Evolutionary conservation across 495 filamentous ascomycete genomes (phyloP), one percentile per base, ranked within the genome.

Genomic region (Penicillium parvum): DNA sequence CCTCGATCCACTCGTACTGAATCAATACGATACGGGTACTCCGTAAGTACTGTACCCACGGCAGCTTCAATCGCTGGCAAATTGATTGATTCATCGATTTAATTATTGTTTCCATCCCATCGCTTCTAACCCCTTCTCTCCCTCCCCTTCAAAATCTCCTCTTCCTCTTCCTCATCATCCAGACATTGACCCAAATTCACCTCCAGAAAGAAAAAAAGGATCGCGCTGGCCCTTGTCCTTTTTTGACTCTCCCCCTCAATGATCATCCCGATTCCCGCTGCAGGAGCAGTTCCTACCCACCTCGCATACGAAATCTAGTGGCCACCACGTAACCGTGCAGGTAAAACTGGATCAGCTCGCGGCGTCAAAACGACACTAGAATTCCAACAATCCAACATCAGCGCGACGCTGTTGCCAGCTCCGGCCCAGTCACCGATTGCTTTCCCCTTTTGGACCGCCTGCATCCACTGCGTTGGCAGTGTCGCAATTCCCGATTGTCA

Each of bases 241-340:
- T 21, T 36, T 11, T 19, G 7, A 21, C 37, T 28, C 15, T 18
- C 34, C 22, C 41, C 43, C 52, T 50, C 55, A 47, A 63, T 61
- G 55, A 61, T 60, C 55, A 53, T 51, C 52, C 26, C 30, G 33
- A 44, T 32, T 45, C 35, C 47, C 32, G 37, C 42, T 55, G 42
- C 50, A 40, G 37, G 25, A 39, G 23, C 41, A 47, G 43, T 48
- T 41, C 34, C 48, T 40, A 52, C 45, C 52, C 47, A 47, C 38
- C 53, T 55, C 49, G 39, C 55, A 61, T 61, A 52, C 58, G 47
- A 51, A 52, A 43, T 57, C 37, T 41, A 58, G 51, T 40, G 57
- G 57, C 47, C 53, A 62, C 57, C 65, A 68, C 65, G 66, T 68
- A 71, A 71, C 60, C 51, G 60, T 66, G 63, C 67, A 68, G 60